phyloP scores from a whole-genome alignment of 108 stramenopile genomes.

The Cyclotella cryptica region DNA sequence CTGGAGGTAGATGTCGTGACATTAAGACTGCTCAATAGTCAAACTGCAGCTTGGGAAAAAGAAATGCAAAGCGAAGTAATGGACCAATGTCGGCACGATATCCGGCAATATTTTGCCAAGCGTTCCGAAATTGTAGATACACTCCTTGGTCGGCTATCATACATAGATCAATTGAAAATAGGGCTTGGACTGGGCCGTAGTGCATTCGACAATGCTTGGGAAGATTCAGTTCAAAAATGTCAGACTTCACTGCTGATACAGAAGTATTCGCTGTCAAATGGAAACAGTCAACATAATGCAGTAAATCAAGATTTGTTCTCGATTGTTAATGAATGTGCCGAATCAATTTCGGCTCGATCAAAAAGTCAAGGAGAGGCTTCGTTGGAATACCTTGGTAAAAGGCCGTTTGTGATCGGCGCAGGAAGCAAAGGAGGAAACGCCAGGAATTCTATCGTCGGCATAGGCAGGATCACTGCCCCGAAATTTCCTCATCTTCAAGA shows the following conservation, averaged over 20 bases:
- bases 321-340: conserved; percentile 42
- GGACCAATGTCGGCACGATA: conserved; percentile 31
- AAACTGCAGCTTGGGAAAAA: conserved; percentile 77
- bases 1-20: conserved; percentile 75
- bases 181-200: conserved; percentile 47
- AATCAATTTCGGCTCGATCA: conserved; percentile 64
- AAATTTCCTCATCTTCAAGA: background rate
- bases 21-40: conserved; percentile 63
- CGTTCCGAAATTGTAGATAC: conserved; percentile 17
- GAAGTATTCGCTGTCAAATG: conserved; percentile 7
- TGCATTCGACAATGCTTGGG: conserved; percentile 64
- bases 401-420: conserved; percentile 59
- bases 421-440: conserved; percentile 13
- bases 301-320: conserved; percentile 38
- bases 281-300: conserved; percentile 29
- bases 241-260: background rate
- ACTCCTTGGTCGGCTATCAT: conserved; percentile 28
- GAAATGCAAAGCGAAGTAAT: conserved; percentile 60
- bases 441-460: conserved; percentile 3
- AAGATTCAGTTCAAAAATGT: conserved; percentile 35
- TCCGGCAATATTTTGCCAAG: conserved; percentile 41
- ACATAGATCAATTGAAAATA: conserved; percentile 43
- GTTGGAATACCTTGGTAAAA: conserved; percentile 79
- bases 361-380: conserved; percentile 78
- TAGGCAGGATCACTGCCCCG: conserved; percentile 7